A percentile compares a stretch with the other conserved stretches of the same genome.
phyloP scores from a whole-genome alignment of 2,329 filamentous ascomycete species.

The Stagonosporopsis vannaccii region DNA sequence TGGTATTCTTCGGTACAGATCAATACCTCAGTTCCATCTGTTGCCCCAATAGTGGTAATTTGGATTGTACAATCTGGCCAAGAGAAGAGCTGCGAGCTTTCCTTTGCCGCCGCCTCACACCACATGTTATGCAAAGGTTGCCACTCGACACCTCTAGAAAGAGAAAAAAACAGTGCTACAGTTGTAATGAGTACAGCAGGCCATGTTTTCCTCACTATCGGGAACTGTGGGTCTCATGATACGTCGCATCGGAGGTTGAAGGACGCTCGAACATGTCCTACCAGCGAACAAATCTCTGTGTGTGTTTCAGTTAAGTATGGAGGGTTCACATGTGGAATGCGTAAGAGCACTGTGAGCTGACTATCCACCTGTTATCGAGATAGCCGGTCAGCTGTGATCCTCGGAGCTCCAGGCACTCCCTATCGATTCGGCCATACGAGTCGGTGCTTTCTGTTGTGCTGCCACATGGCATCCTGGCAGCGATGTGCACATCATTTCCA shows the following conservation, averaged over 20 bases:
- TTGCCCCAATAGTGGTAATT: background rate
- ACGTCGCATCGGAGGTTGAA: conserved; percentile 4
- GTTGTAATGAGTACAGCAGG: background rate
- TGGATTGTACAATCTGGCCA: background rate
- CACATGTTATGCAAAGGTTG: too few relatives aligned
- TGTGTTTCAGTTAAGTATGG: conserved; percentile 1
- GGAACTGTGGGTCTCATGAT: background rate
- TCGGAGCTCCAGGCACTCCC: conserved; percentile 4
- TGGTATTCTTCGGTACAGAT: background rate
- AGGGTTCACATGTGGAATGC: conserved; percentile 8
- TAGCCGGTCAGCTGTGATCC: background rate
- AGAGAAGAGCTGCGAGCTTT: background rate
- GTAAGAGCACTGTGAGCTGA: background rate
- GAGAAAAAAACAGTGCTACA: background rate
- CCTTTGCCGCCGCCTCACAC: background rate
- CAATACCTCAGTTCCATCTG: background rate
- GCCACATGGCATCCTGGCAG: background rate
- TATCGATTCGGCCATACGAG: background rate
- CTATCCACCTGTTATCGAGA: background rate
- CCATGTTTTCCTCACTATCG: background rate
- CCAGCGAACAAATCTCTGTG: background rate
- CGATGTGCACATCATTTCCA: conserved; percentile 12
- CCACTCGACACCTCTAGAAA: background rate
- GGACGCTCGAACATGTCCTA: conserved; percentile 9
- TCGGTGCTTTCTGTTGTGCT: background rate